These are phyloP conservation scores for Hypericum perforatum DNA, from an alignment of 345 rosid species.

Conservation along the genomic window DNA sequence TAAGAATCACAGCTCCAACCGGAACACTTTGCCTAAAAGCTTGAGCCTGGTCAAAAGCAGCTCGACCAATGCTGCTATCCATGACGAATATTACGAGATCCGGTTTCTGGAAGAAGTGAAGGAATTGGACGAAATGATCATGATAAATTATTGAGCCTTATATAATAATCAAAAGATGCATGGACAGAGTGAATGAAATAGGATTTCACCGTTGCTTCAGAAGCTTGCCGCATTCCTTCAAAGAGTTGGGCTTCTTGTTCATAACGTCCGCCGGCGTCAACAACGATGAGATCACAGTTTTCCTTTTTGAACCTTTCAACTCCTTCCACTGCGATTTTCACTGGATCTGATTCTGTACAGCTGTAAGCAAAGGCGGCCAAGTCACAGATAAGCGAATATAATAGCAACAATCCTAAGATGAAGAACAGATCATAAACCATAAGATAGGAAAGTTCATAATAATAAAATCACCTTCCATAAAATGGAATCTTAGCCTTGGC, in stretches of 20 bases:
- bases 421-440: slow-evolving; percentile 6
- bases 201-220: slow-evolving; percentile 72
- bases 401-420: background rate
- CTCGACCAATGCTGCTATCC: slow-evolving; percentile 98
- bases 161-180: slow-evolving; percentile 15
- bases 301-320: slow-evolving; percentile 86
- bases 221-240: slow-evolving; percentile 97
- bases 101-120: slow-evolving; percentile 55
- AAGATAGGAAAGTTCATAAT: too few relatives aligned
- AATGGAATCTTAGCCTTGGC: slow-evolving; percentile 79
- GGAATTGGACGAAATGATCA: background rate
- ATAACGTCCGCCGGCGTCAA: slow-evolving; percentile 93
- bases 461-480: slow-evolving; percentile 88
- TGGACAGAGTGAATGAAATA: background rate
- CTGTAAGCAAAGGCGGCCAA: slow-evolving; percentile 27
- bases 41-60: slow-evolving; percentile 89
- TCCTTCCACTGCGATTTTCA: slow-evolving; percentile 83
- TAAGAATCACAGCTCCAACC: slow-evolving; percentile 89
- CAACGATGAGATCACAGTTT: slow-evolving; percentile 84
- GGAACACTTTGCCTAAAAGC: slow-evolving; percentile 85
- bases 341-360: slow-evolving; percentile 90
- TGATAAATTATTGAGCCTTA: background rate
- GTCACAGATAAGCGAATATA: background rate
- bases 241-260: slow-evolving; percentile 92
- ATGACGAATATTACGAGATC: slow-evolving; percentile 85